Evolutionary conservation across 1,284 basidiomycete species (phyloP), one percentile per base, ranked within the genome.

Genomic region (Coniferiporia sulphurascens): DNA sequence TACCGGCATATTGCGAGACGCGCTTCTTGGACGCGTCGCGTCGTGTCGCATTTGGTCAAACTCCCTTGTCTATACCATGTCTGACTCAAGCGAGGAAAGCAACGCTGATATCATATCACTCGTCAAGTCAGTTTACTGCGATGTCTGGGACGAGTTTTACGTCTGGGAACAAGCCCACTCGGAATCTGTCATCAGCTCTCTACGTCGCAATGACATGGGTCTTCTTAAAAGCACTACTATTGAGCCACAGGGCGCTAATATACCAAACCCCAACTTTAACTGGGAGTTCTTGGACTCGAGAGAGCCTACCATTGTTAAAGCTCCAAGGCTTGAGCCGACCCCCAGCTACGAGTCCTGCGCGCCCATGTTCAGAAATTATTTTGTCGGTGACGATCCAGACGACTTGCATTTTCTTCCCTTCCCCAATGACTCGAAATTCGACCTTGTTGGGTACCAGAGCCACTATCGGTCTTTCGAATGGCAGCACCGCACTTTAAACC

Each of bases 381-480:
- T 77, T 56, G 73, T 73, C 19, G 85, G 83, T 3, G 84, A 86
- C 63, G 85, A 87, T 60, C 70, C 78, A 4, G 71, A 76, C 62
- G 69, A 72, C 34, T 76, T 86, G 74, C 73, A 74, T 1, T 87
- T 85, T 66, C 68, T 85, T n/a, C 84, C 84, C 1, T 79, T 79
- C 53, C 72, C 78, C 0, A 84, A 86, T 62, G 83, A 85, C 48
- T 72, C 74, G 2, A 63, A 50, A 0, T 87, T 86, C 63, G 63
- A 81, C 56, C 70, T 69, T 22, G 44, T 59, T 4, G 66, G 62
- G 13, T 77, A 84, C 63, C 64, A 70, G 1, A 60, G 66, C n/a
- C 73, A 78, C 2, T 79, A 85, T 67, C 69, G 67, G 9, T 66
- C 69, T 4, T 71, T 81, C 38, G 74, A 75, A 0, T 86, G 85